phyloP scores from a whole-genome alignment of 345 rosid species.

The Sisymbrium altissimum region DNA sequence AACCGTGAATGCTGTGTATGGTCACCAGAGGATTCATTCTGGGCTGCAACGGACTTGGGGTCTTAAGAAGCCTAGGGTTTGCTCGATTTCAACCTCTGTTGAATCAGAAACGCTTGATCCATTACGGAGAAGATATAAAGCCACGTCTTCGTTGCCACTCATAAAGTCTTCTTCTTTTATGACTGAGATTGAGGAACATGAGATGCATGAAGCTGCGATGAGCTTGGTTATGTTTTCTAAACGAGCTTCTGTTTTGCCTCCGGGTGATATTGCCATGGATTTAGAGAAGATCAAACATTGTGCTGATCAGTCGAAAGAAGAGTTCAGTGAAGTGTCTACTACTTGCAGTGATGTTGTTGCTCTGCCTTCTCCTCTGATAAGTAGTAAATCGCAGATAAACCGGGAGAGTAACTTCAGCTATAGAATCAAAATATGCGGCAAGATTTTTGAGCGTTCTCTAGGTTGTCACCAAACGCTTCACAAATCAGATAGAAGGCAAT shows the following conservation, averaged over 20 bases:
- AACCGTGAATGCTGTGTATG: background rate
- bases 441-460: conserved; percentile 10
- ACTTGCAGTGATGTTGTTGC: conserved; percentile 5
- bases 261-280: background rate
- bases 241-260: background rate
- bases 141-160: background rate
- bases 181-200: conserved; percentile 16
- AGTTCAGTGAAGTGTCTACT: background rate
- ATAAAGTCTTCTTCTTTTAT: background rate
- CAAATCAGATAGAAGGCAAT: background rate
- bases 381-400: background rate
- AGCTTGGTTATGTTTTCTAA: conserved; percentile 21
- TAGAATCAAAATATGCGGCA: background rate
- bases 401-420: background rate
- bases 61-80: background rate
- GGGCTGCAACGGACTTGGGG: background rate
- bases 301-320: background rate
- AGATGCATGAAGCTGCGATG: conserved; percentile 22
- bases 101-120: background rate
- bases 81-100: background rate
- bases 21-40: background rate
- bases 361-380: conserved; percentile 2
- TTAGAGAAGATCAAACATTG: background rate
- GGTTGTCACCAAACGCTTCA: conserved; percentile 15
- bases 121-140: background rate